A percentile compares a stretch with the other conserved stretches of the same genome.
These are phyloP conservation scores for Metschnikowia baotianmanensis DNA, from an alignment of 805 yeast genomes.

Conservation along the genomic window DNA sequence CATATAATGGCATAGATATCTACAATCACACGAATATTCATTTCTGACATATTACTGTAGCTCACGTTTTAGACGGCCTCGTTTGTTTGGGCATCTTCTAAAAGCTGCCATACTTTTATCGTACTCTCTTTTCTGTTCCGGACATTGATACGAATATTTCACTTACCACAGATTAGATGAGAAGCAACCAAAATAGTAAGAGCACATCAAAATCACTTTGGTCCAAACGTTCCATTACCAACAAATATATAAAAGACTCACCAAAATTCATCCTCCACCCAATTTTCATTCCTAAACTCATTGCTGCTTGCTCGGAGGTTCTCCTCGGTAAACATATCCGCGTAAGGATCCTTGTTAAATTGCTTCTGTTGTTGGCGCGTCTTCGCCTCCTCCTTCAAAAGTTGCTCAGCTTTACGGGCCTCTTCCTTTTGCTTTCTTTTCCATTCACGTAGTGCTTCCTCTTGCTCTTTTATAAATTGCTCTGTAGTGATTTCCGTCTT, in stretches of 20 bases:
- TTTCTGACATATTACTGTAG: conserved; percentile 1
- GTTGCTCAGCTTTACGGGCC: conserved; percentile 28
- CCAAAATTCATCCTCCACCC: conserved; percentile 53
- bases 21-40: conserved; percentile 3
- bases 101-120: too few relatives aligned
- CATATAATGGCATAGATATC: conserved; percentile 2
- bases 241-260: too few relatives aligned
- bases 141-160: too few relatives aligned
- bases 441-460: conserved; percentile 27
- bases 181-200: too few relatives aligned
- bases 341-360: conserved; percentile 32
- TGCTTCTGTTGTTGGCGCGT: conserved; percentile 39
- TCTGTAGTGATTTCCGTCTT: conserved; percentile 54
- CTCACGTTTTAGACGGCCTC: not conserved
- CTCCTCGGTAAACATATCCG: conserved; percentile 49
- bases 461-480: conserved; percentile 33
- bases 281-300: conserved; percentile 48
- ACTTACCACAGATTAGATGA: too few relatives aligned
- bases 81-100: not conserved
- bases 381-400: conserved; percentile 34
- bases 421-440: conserved; percentile 41
- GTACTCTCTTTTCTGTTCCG: too few relatives aligned
- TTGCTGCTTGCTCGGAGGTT: conserved; percentile 43
- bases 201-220: too few relatives aligned
- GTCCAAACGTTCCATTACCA: too few relatives aligned